Evolutionary conservation across 75 land plant genomes (phyloP).

Genomic region (Larix kaempferi): DNA sequence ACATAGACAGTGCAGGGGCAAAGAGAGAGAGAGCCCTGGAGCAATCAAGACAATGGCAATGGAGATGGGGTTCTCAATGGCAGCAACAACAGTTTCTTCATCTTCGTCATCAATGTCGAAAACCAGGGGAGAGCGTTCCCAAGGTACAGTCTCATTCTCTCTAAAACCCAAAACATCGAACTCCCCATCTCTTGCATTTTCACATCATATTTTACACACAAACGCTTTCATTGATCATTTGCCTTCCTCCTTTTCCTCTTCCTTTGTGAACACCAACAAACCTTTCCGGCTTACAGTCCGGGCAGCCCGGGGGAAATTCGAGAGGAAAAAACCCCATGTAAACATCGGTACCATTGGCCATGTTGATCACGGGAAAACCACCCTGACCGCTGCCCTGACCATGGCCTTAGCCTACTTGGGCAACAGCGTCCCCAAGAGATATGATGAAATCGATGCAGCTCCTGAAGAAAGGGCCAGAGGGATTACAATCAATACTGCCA

Average conservation of each 20-base stretch:
- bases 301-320: constrained; percentile 90
- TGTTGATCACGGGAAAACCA: constrained; percentile 98
- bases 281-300: constrained; percentile 16
- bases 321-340: constrained; percentile 91
- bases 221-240: no score
- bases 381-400: constrained; percentile 93
- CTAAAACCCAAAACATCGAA: no score
- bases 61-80: constrained; percentile 3
- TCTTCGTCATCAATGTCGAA: not conserved
- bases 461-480: constrained; percentile 95
- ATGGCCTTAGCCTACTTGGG: constrained; percentile 84
- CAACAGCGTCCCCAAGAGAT: constrained; percentile 69
- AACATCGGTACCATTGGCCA: constrained; percentile 99
- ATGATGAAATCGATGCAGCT: constrained; percentile 97
- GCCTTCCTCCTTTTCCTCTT: no score
- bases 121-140: no score
- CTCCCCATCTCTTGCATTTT: no score
- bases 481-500: constrained; percentile 94
- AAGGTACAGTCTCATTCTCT: no score
- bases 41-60: not conserved
- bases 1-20: not conserved
- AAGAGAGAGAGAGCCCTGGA: not conserved
- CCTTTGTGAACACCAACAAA: no score
- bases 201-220: no score
- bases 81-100: not conserved